These are phyloP conservation scores for Hydnomerulius pinastri DNA, from an alignment of 768 basidiomycete genomes.

Conservation along the genomic window DNA sequence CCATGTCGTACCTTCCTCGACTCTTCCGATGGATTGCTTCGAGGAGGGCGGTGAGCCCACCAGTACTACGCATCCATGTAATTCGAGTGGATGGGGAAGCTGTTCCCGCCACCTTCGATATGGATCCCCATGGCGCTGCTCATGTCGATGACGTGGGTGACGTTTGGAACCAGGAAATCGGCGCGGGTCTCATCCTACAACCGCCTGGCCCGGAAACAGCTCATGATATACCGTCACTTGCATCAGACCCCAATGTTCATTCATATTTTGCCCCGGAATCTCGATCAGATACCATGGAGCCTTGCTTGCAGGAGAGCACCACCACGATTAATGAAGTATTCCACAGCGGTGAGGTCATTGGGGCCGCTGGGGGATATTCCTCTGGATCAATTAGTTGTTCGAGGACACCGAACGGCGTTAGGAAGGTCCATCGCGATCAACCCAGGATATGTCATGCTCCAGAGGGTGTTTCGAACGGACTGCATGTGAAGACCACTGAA, in stretches of 20 bases:
- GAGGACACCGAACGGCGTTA: not conserved
- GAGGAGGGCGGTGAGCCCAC: not conserved
- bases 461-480: not conserved
- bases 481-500: not conserved
- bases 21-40: not conserved
- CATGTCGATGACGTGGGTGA: not conserved
- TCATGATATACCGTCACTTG: not conserved
- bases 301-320: not conserved
- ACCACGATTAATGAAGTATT: not conserved
- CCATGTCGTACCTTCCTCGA: not conserved
- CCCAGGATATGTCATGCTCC: not conserved
- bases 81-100: slow-evolving; percentile 14
- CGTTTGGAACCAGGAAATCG: not conserved
- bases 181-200: too few relatives aligned
- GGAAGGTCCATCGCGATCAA: not conserved
- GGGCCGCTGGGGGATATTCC: not conserved
- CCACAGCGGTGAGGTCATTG: not conserved
- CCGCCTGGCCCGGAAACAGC: not conserved
- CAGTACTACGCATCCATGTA: slow-evolving; percentile 18
- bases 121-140: not conserved
- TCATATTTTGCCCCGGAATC: too few relatives aligned
- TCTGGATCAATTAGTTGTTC: not conserved
- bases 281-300: not conserved
- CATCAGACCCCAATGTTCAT: too few relatives aligned
- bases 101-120: slow-evolving; percentile 5